Evolutionary conservation across 1,139 yeast species (phyloP).

Genomic region (Suhomyces anneliseae): DNA sequence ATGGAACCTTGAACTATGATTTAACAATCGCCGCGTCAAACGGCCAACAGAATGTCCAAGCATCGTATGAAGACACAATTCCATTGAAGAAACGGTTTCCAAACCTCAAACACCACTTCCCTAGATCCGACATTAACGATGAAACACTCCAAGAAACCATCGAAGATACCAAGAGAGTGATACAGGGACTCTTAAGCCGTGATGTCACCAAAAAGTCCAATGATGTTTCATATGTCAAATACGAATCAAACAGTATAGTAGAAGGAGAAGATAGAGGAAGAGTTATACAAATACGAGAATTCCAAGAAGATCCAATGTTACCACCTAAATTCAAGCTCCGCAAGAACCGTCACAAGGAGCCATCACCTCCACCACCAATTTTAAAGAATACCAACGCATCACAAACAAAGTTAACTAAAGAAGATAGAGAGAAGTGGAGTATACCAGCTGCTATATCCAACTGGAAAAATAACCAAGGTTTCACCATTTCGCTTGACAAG

Average conservation of each 20-base stretch:
- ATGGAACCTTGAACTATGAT: constrained; percentile 32
- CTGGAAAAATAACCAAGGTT: constrained; percentile 96
- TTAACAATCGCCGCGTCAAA: constrained; percentile 25
- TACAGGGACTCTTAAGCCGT: constrained; percentile 24
- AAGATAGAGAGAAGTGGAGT: constrained; percentile 79
- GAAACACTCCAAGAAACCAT: constrained; percentile 27
- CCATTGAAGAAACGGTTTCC: constrained; percentile 44
- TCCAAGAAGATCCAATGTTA: constrained; percentile 77
- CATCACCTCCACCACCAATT: constrained; percentile 66
- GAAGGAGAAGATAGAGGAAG: constrained; percentile 19
- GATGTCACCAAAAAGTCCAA: constrained; percentile 16
- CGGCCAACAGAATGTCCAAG: constrained; percentile 20
- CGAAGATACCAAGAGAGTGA: constrained; percentile 29
- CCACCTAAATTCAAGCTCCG: constrained; percentile 78
- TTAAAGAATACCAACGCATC: constrained; percentile 26
- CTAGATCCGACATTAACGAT: constrained; percentile 31
- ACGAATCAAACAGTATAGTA: constrained; percentile 18
- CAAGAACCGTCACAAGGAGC: constrained; percentile 64
- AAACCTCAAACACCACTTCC: constrained; percentile 42
- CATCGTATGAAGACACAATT: constrained; percentile 40
- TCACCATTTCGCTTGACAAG: constrained; percentile 77
- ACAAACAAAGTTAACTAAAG: constrained; percentile 56
- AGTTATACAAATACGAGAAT: constrained; percentile 31
- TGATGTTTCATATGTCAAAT: constrained; percentile 22
- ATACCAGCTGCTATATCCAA: constrained; percentile 92